Percentiles rank a stretch among this genome's conserved stretches.
Conservation (phyloP, 2,329 filamentous ascomycete genomes). For the Exserohilum turcica region DNA sequence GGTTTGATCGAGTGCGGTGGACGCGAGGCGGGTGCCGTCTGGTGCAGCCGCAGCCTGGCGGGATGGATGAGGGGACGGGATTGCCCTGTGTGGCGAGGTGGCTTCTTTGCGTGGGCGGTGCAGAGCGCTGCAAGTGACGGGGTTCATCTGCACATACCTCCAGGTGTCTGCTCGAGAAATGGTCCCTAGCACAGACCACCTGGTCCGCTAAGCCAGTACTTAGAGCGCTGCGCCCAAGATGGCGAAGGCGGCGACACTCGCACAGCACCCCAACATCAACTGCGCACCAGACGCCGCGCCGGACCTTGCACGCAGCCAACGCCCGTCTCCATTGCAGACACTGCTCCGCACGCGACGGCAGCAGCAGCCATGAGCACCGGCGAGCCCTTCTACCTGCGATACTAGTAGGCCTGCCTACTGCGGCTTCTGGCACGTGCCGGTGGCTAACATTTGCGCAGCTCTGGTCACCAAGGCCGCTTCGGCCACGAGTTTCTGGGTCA, state of each 20-base stretch:
- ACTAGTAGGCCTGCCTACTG: conserved; percentile 73
- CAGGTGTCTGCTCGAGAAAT: conserved; percentile 48
- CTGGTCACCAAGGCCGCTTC: conserved; percentile 94
- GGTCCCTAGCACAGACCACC: conserved; percentile 24
- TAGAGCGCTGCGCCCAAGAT: conserved; percentile 36
- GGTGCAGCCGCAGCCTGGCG: conserved; percentile 20
- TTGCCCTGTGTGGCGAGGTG: conserved; percentile 26
- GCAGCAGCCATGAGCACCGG: conserved; percentile 65
- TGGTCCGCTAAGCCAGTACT: too few species aligned
- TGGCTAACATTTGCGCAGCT: conserved; percentile 62
- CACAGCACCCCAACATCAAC: conserved; percentile 13
- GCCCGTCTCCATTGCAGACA: neutral
- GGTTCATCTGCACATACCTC: conserved; percentile 28
- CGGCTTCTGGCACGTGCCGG: conserved; percentile 16
- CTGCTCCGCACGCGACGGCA: neutral
- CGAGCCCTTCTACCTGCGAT: conserved; percentile 93
- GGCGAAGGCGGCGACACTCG: conserved; percentile 17
- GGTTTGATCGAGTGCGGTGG: conserved; percentile 30
- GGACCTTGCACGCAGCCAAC: conserved; percentile 3
- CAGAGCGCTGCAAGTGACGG: conserved; percentile 33
- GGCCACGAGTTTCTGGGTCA: conserved; percentile 97
- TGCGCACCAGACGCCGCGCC: conserved; percentile 7
- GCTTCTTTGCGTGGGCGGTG: conserved; percentile 23
- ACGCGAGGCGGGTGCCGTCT: conserved; percentile 13
- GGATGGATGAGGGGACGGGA: conserved; percentile 14